Evolutionary conservation across 805 yeast genomes (phyloP), one percentile per base, ranked within the genome.

Genomic region (Wickerhamomyces hampshirensis): DNA sequence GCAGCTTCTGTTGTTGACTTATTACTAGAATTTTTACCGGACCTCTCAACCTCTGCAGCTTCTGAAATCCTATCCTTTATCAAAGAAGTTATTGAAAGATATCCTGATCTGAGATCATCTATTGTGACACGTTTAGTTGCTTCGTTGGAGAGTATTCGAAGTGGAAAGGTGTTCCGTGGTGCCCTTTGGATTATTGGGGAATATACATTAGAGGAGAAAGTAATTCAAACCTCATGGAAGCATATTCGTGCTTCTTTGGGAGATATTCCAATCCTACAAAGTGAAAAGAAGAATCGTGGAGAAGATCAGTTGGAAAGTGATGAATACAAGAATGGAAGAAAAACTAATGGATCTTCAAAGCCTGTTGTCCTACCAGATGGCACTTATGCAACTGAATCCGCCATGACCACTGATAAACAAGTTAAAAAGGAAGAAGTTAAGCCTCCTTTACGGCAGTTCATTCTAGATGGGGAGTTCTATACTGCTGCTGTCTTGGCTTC

Each of bases 341-440:
- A 53, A 18, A 49, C 59, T 23, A 58, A 55, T 16, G 69, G 66
- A 26, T 57, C 62, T 5, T 57, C 63, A 26, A 85, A 85, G 30
- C 97, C 97, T 15, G 80, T 83, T 41, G 81, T 93, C 40, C 71
- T 93, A 47, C 96, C 98, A n/a, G 99, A 93, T 65, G 99, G 99
- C 50, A 93, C 99, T 0, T 93, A 93, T 62, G 98, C 98, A 19
- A 85, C 96, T 28, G 98, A 93, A 63, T 77, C 78, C 44, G 93
- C 95, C 0, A 63, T 81, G 39, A 83, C 83, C 12, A 64, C 77
- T 5, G 64, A 63, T 19, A 66, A 65, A 36, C 64, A 66, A 15
- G 58, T 58, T n/a, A 42, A 42, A 15, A 42, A 50, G 17, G 59
- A 58, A 5, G 60, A 55, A 4, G 57, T 60, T n/a, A 71, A 69